A percentile compares a stretch with the other conserved stretches of the same genome.
These are phyloP conservation scores for Ephemerocybe angulata DNA, from an alignment of 768 basidiomycete genomes.

Conservation along the genomic window DNA sequence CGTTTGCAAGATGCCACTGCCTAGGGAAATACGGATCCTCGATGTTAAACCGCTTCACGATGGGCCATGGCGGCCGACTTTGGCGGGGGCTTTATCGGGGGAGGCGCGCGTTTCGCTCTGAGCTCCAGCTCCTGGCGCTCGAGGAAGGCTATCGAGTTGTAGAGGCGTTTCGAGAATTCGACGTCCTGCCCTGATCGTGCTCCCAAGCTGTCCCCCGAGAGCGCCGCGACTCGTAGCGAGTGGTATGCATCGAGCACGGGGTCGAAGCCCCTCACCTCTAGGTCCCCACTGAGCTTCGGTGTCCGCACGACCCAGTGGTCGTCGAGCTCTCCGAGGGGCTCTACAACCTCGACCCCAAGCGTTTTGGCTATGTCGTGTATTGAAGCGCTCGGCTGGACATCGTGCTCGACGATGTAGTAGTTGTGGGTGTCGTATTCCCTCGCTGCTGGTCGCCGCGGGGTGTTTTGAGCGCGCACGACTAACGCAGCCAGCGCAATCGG, in stretches of 20 bases:
- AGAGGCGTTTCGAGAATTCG: conserved; percentile 37
- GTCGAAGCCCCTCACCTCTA: conserved; percentile 30
- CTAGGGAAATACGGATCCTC: conserved; percentile 74
- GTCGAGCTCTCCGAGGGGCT: conserved; percentile 76
- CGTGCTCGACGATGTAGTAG: conserved; percentile 80
- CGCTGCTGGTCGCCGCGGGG: conserved; percentile 39
- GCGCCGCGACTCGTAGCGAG: conserved; percentile 22
- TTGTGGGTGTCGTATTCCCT: conserved; percentile 59
- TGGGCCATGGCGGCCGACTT: conserved; percentile 35
- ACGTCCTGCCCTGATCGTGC: conserved; percentile 30
- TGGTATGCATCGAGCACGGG: conserved; percentile 47
- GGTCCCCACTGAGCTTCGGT: conserved; percentile 32
- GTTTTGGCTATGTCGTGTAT: conserved; percentile 53
- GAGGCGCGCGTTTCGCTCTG: conserved; percentile 71
- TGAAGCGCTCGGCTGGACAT: conserved; percentile 42
- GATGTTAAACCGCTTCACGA: conserved; percentile 60
- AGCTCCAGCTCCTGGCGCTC: conserved; percentile 59
- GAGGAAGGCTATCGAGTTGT: conserved; percentile 55
- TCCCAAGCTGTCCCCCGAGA: conserved; percentile 15
- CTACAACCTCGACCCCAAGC: conserved; percentile 81
- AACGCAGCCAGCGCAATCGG: not conserved
- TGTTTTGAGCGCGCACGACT: not conserved
- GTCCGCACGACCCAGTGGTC: conserved; percentile 81
- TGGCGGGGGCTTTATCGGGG: conserved; percentile 41
- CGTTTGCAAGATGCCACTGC: conserved; percentile 96